phyloP scores from a whole-genome alignment of 257 asterid species.

The Przewalskia tangutica region DNA sequence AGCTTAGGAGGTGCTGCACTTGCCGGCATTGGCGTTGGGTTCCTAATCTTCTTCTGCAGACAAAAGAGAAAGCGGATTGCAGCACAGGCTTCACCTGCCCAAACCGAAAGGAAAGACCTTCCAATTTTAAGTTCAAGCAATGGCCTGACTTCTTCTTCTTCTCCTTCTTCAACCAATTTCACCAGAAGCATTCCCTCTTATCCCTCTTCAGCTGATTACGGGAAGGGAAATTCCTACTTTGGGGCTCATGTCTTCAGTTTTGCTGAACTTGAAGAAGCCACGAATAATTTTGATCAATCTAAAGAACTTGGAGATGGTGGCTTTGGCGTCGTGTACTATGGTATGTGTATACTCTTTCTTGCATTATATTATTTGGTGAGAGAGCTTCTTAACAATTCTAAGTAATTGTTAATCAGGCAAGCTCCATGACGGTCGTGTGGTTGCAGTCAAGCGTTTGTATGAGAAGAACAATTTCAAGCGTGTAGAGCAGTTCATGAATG shows the following conservation, averaged over 20 bases:
- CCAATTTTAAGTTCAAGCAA: conserved; percentile 30
- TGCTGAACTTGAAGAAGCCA: conserved; percentile 74
- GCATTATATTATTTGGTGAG: background rate
- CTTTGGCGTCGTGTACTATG: conserved; percentile 75
- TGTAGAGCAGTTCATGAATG: conserved; percentile 85
- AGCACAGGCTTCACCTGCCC: conserved; percentile 15
- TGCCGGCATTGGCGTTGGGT: conserved; percentile 52
- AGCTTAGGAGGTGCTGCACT: conserved; percentile 47
- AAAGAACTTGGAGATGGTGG: conserved; percentile 93
- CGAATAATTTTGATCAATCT: conserved; percentile 48
- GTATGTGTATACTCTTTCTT: conserved; percentile 26
- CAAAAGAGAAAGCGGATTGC: conserved; percentile 34
- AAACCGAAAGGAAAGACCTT: conserved; percentile 29
- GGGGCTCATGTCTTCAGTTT: conserved; percentile 73
- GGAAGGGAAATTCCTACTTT: conserved; percentile 40
- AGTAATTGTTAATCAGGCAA: conserved; percentile 28
- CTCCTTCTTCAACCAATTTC: conserved; percentile 26
- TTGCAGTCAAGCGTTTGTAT: conserved; percentile 80
- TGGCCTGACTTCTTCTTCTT: conserved; percentile 15
- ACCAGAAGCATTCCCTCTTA: conserved; percentile 58
- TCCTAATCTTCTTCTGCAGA: conserved; percentile 44
- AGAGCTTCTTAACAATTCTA: background rate
- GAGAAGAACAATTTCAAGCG: conserved; percentile 82
- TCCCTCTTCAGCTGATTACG: conserved; percentile 48
- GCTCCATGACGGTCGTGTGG: conserved; percentile 58